Percentiles rank a stretch among this genome's conserved stretches.
Evolutionary conservation across 257 asterid species (phyloP).

Genomic region (Solanum clarkiae): DNA sequence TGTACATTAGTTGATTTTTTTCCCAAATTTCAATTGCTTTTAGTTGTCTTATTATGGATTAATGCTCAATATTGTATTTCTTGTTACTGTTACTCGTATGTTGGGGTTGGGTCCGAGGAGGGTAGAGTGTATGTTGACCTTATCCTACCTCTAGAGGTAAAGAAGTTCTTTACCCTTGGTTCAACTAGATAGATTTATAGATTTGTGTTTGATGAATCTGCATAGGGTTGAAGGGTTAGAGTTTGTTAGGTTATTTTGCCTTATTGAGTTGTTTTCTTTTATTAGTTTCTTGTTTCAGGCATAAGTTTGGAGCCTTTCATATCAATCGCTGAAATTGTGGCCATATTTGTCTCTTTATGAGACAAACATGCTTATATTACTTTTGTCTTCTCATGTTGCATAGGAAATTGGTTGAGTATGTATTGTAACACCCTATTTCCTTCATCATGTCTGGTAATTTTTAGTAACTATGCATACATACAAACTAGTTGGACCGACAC

Average conservation of each 20-base stretch:
- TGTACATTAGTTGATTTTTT: neutral
- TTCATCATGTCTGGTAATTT: neutral
- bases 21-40: neutral
- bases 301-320: conserved; percentile 1
- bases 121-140: too few species aligned
- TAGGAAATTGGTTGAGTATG: neutral
- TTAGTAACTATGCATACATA: neutral
- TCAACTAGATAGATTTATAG: neutral
- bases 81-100: conserved; percentile 10
- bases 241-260: conserved; percentile 10
- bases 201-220: neutral
- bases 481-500: neutral
- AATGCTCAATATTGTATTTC: neutral
- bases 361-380: conserved; percentile 10
- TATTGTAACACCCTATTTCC: neutral
- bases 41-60: conserved; percentile 5
- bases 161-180: neutral
- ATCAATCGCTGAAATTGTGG: conserved; percentile 25
- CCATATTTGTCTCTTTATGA: conserved; percentile 26
- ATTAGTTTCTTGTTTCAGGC: conserved; percentile 16
- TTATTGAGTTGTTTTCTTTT: conserved; percentile 6
- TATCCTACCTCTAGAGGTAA: neutral
- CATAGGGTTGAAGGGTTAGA: conserved; percentile 8
- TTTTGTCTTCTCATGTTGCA: neutral
- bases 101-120: neutral